Percentiles rank a stretch among this genome's conserved stretches.
phyloP scores from a whole-genome alignment of 805 yeast genomes.

The Schwanniomyces sp. region DNA sequence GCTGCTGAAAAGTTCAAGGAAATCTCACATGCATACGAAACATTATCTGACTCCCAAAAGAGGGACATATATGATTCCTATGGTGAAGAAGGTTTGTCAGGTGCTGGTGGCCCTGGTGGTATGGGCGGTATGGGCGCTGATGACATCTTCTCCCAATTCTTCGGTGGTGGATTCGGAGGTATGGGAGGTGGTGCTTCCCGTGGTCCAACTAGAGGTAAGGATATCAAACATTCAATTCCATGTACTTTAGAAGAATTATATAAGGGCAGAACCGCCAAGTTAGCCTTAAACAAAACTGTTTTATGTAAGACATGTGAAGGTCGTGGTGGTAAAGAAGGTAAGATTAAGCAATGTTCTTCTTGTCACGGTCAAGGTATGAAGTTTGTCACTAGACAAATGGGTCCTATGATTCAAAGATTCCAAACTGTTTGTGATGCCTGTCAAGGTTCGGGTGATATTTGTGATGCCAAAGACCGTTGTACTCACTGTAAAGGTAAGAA shows the following conservation, averaged over 20 bases:
- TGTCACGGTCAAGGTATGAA: slow-evolving; percentile 93
- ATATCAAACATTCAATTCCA: slow-evolving; percentile 82
- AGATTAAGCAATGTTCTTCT: slow-evolving; percentile 79
- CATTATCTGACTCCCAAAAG: slow-evolving; percentile 84
- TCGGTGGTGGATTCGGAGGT: slow-evolving; percentile 61
- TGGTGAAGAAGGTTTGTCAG: slow-evolving; percentile 90
- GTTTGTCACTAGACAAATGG: slow-evolving; percentile 96
- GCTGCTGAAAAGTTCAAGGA: slow-evolving; percentile 96
- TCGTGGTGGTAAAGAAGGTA: slow-evolving; percentile 91
- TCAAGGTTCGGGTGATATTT: slow-evolving; percentile 87
- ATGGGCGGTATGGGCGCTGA: slow-evolving; percentile 64
- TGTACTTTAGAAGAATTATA: slow-evolving; percentile 91
- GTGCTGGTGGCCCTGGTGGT: slow-evolving; percentile 65
- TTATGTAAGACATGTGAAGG: slow-evolving; percentile 90
- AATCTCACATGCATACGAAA: slow-evolving; percentile 82
- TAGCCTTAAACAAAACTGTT: slow-evolving; percentile 90
- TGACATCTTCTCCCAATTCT: slow-evolving; percentile 78
- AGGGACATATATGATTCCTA: slow-evolving; percentile 85
- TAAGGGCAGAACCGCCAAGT: slow-evolving; percentile 90
- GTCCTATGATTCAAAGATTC: slow-evolving; percentile 98
- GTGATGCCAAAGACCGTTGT: slow-evolving; percentile 87
- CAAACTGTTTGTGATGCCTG: slow-evolving; percentile 93
- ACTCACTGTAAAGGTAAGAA: slow-evolving; percentile 85
- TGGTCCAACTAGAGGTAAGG: slow-evolving; percentile 88
- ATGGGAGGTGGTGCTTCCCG: slow-evolving; percentile 65